Evolutionary conservation across 2,329 filamentous ascomycete species (phyloP), one percentile per base, ranked within the genome.

Genomic region (Emmonsia crescens): DNA sequence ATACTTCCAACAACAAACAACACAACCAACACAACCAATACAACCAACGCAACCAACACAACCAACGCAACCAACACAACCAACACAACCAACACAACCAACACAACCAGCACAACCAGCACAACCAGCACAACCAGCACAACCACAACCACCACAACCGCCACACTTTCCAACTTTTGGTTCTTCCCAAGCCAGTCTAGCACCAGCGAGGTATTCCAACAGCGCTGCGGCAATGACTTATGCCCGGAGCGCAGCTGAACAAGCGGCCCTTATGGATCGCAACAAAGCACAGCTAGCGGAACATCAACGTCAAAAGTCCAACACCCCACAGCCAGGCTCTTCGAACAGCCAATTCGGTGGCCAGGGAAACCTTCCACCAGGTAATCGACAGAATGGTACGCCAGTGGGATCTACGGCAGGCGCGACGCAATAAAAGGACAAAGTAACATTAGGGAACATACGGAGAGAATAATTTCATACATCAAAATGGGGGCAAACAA

Each of bases 221-320:
- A 73, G 68, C 14, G 70, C 74, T 14, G 70, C 72, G 14, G 68
- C 70, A 36, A 68, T 72, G 40, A 69, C 71, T n/a, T 75, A 75
- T 66, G 67, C 73, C 29, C 71, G 75, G 31, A 76, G 69, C 67
- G 72, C 73, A 19, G 71, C 74, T 48, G 75, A 77, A 59, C 75
- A 77, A 64, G 73, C 73, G 27, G 69, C 70, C 2, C 59, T 75
- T 52, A 73, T 75, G 68, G 73, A 75, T 40, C 69, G 73, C 44
- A 73, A 72, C 52, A 75, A 73, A 63, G 68, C 71, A n/a, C 74
- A 76, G 51, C 60, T 75, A 55, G 69, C 72, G 5, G 70, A 72
- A 24, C 68, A 71, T 49, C 65, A 65, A 36, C 70, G 70, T 19
- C 72, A 73, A 62, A 70, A 66, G 38, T 68, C 73, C 5, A 67